A percentile compares a stretch with the other conserved stretches of the same genome.
phyloP scores from a whole-genome alignment of 768 basidiomycete genomes.

The Gyrodon lividus region DNA sequence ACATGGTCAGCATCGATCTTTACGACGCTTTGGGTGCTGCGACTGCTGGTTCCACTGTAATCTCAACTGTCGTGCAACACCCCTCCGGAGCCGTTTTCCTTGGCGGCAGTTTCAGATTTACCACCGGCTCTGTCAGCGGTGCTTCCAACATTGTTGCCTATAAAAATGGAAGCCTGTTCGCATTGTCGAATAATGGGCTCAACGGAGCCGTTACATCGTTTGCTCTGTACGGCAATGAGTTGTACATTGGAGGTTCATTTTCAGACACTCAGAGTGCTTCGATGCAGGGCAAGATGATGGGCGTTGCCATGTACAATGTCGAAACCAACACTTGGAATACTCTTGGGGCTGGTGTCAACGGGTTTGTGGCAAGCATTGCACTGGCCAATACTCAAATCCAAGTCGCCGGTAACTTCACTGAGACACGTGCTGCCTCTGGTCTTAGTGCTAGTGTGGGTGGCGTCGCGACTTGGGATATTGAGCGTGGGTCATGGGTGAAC shows the following conservation, averaged over 20 bases:
- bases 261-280: conserved; percentile 59
- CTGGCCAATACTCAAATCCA: conserved; percentile 51
- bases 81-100: conserved; percentile 65
- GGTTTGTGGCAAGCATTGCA: conserved; percentile 62
- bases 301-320: conserved; percentile 74
- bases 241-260: conserved; percentile 92
- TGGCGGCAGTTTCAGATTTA: conserved; percentile 73
- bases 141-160: conserved; percentile 72
- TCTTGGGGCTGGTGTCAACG: conserved; percentile 74
- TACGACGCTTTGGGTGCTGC: conserved; percentile 58
- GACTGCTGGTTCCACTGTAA: conserved; percentile 33
- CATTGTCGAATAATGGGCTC: conserved; percentile 66
- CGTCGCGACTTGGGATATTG: conserved; percentile 73
- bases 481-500: conserved; percentile 63
- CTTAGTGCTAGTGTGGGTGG: conserved; percentile 48
- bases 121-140: conserved; percentile 53
- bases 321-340: conserved; percentile 61
- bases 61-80: conserved; percentile 64
- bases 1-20: conserved; percentile 60
- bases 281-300: conserved; percentile 48
- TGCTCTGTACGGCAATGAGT: conserved; percentile 54
- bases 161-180: conserved; percentile 53
- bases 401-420: conserved; percentile 76
- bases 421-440: conserved; percentile 37
- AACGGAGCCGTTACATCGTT: conserved; percentile 76